Base-by-base conservation (phyloP, 208 protist species). In the Leishmania tarentolae region DNA sequence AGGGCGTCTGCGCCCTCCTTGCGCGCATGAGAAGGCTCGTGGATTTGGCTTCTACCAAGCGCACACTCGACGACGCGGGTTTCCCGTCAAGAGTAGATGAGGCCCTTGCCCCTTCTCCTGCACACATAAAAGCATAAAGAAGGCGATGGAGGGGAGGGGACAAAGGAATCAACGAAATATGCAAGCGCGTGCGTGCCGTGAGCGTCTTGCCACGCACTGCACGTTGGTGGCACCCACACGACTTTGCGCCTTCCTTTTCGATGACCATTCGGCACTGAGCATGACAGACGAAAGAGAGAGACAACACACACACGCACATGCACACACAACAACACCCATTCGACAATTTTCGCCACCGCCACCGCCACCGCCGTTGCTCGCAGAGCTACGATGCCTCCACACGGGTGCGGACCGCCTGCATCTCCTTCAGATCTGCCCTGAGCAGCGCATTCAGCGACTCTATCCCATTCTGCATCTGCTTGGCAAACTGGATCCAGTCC, bases 391-490 rank as follows among this genome's bases (percentile, higher is more conserved):
- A 47, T 0, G 65, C 52, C 47, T 77, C 80, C 21, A 91, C 81
- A 15, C 86, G 86, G 52, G 88, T 79, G 40, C 86, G 86, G 63
- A 93, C 89, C 2, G 87, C 84, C 7, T 75, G 79, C 86, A 91
- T 91, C 76, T 93, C 87, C 77, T 78, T 84, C 37, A 86, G 53
- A 63, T 91, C 87, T 24, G 69, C 82, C 73, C 90, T 86, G 61
- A 95, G 71, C 3, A 95, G 52, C 56, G 78, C 76, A 47, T 88
- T 70, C 52, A 93, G 78, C 37, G 83, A 70, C 68, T 95, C 90
- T 5, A 95, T 87, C 35, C 84, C 88, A 53, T 89, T 75, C 71
- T 95, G 92, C 82, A 92, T 91, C 75, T 87, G 88, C 72, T 82
- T 82, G n/a, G 84, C 79, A 79, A 90, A 92, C 47, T 86, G 75